Conservation (phyloP, 495 filamentous ascomycete genomes). For the Xylaria intraflava region DNA sequence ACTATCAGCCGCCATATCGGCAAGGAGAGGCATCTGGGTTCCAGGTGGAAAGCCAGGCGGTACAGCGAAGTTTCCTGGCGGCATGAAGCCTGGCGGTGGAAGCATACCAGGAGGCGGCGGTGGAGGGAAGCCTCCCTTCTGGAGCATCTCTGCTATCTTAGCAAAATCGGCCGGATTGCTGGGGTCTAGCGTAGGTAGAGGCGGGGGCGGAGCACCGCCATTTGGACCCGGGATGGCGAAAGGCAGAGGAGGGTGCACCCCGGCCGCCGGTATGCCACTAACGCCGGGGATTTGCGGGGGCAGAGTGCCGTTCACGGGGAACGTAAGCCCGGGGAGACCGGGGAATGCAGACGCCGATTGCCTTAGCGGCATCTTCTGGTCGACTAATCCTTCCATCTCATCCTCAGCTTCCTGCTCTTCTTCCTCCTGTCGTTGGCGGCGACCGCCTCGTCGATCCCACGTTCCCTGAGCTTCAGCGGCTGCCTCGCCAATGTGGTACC, state of each 20-base stretch:
- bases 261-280: slow-evolving; percentile 35
- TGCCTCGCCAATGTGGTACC: slow-evolving; percentile 89
- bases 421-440: slow-evolving; percentile 76
- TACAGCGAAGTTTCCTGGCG: slow-evolving; percentile 47
- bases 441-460: slow-evolving; percentile 74
- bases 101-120: slow-evolving; percentile 41
- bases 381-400: slow-evolving; percentile 86
- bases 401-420: slow-evolving; percentile 91
- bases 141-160: slow-evolving; percentile 58
- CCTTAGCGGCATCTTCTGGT: slow-evolving; percentile 73
- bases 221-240: slow-evolving; percentile 39
- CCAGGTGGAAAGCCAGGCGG: slow-evolving; percentile 43
- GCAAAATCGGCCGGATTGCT: slow-evolving; percentile 61
- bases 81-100: slow-evolving; percentile 41
- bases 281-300: slow-evolving; percentile 38
- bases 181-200: slow-evolving; percentile 44
- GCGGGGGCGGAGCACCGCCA: slow-evolving; percentile 47
- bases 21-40: slow-evolving; percentile 22
- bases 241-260: slow-evolving; percentile 23
- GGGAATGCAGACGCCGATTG: slow-evolving; percentile 35
- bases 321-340: slow-evolving; percentile 46
- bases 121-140: slow-evolving; percentile 44
- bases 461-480: slow-evolving; percentile 90
- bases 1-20: slow-evolving; percentile 19
- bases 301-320: slow-evolving; percentile 28